A percentile compares a stretch with the other conserved stretches of the same genome.
phyloP scores from a whole-genome alignment of 169 alveolate species.

The Cryptosporidium sp. region DNA sequence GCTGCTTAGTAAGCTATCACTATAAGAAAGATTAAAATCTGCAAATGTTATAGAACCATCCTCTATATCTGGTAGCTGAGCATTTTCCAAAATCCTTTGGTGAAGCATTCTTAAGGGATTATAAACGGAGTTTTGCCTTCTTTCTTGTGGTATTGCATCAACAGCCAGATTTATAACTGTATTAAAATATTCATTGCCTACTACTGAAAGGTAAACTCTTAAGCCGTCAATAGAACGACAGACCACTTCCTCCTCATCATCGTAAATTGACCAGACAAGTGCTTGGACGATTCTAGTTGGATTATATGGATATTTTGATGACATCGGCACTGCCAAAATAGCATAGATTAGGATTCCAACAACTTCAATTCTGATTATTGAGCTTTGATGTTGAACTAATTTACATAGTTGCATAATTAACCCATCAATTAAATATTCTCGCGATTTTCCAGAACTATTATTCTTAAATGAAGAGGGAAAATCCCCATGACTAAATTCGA shows the following conservation, averaged over 20 bases:
- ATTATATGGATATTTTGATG: conserved; percentile 68
- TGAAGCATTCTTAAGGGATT: conserved; percentile 55
- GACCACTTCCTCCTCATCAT: conserved; percentile 74
- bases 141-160: conserved; percentile 55
- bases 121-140: conserved; percentile 32
- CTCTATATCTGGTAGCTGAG: conserved; percentile 65
- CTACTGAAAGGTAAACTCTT: conserved; percentile 64
- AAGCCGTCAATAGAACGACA: conserved; percentile 70
- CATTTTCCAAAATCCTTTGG: conserved; percentile 55
- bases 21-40: conserved; percentile 44
- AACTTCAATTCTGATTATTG: conserved; percentile 51
- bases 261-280: conserved; percentile 73
- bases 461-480: background rate
- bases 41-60: conserved; percentile 55
- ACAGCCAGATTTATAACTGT: conserved; percentile 67
- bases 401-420: conserved; percentile 69
- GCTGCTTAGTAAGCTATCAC: background rate
- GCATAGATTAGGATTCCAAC: conserved; percentile 72
- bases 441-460: conserved; percentile 17
- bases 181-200: conserved; percentile 64
- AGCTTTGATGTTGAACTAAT: conserved; percentile 55
- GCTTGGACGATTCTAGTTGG: conserved; percentile 75
- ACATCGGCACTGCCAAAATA: conserved; percentile 70
- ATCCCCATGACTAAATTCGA: conserved; percentile 23
- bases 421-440: conserved; percentile 69